Evolutionary conservation across 2,329 filamentous ascomycete species (phyloP).

Genomic region (Daldinia sp.): DNA sequence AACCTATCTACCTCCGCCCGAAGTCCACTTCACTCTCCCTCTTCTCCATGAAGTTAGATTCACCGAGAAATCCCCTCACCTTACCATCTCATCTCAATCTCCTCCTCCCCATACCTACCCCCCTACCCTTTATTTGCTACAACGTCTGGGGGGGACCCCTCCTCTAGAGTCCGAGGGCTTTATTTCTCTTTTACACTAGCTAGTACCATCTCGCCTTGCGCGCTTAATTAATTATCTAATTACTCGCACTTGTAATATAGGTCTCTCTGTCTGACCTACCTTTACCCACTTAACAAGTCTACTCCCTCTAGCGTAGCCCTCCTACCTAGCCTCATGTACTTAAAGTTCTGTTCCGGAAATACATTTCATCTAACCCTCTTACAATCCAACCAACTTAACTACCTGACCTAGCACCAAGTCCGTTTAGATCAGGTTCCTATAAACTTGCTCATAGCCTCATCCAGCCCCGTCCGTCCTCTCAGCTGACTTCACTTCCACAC

Average conservation of each 20-base stretch:
- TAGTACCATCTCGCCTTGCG: too few species aligned
- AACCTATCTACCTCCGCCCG: not conserved
- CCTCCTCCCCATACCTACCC: not conserved
- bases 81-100: not conserved
- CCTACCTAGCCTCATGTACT: not conserved
- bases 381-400: not conserved
- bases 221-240: too few species aligned
- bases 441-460: too few species aligned
- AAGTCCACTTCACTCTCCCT: not conserved
- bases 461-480: too few species aligned
- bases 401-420: too few species aligned
- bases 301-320: not conserved
- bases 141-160: not conserved
- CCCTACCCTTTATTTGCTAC: too few species aligned
- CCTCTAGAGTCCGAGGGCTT: not conserved
- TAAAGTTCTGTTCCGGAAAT: too few species aligned
- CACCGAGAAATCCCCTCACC: not conserved
- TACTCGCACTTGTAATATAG: too few species aligned
- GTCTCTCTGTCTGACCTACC: too few species aligned
- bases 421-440: too few species aligned
- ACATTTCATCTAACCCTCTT: not conserved
- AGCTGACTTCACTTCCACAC: too few species aligned
- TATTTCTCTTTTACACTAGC: not conserved
- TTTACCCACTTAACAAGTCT: not conserved
- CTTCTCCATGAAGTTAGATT: conserved; percentile 4